Conservation (phyloP, 2,329 filamentous ascomycete species). For the Capronia coronata region DNA sequence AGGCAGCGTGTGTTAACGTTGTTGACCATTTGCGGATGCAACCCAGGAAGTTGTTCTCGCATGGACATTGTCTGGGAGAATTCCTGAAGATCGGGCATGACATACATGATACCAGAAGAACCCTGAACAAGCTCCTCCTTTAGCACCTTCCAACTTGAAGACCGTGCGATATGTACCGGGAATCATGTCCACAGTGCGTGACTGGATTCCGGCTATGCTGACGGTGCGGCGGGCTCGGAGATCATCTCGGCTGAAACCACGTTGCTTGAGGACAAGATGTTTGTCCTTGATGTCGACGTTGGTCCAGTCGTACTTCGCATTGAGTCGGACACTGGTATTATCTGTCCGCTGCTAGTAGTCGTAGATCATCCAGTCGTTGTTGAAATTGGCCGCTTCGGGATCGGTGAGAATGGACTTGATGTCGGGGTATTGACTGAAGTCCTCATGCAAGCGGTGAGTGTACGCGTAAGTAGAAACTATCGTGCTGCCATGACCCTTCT, state of each 20-base stretch:
- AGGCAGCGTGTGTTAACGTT: neutral
- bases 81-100: no score
- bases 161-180: slow-evolving; percentile 30
- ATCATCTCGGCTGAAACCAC: slow-evolving; percentile 25
- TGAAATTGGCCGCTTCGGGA: slow-evolving; percentile 20
- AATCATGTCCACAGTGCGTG: slow-evolving; percentile 25
- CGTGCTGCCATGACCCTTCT: slow-evolving; percentile 18
- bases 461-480: slow-evolving; percentile 30
- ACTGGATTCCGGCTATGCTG: slow-evolving; percentile 30
- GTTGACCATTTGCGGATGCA: no score
- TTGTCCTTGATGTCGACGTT: slow-evolving; percentile 30
- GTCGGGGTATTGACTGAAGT: slow-evolving; percentile 27
- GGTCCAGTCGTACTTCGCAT: slow-evolving; percentile 27
- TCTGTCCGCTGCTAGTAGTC: slow-evolving; percentile 27
- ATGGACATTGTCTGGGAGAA: no score
- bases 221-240: slow-evolving; percentile 23
- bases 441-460: slow-evolving; percentile 29
- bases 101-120: slow-evolving; percentile 33
- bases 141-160: slow-evolving; percentile 29
- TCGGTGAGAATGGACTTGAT: slow-evolving; percentile 23
- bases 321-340: slow-evolving; percentile 27
- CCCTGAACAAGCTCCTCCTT: slow-evolving; percentile 29
- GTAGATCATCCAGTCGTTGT: slow-evolving; percentile 29
- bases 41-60: no score
- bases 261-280: slow-evolving; percentile 28